Evolutionary conservation across 345 rosid species (phyloP).

Genomic region (Populus pruinosa): DNA sequence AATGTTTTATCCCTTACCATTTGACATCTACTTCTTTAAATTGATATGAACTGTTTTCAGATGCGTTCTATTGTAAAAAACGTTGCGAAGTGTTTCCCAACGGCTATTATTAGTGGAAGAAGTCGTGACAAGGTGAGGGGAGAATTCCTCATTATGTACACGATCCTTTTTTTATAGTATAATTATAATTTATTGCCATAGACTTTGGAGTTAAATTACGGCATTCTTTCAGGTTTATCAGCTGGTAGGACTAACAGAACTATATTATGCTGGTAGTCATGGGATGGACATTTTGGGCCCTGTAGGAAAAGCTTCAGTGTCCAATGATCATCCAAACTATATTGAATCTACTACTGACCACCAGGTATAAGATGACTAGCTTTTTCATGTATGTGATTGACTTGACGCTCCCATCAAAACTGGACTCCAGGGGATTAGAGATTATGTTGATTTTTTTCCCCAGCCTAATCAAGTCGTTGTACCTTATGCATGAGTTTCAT

Average conservation of each 20-base stretch:
- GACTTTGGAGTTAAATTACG: background rate
- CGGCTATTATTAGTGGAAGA: slow-evolving; percentile 96
- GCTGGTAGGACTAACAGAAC: slow-evolving; percentile 89
- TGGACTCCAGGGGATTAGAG: background rate
- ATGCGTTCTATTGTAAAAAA: slow-evolving; percentile 89
- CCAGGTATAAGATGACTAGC: slow-evolving; percentile 36
- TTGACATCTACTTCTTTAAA: background rate
- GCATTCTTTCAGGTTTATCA: slow-evolving; percentile 56
- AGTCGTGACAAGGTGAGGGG: slow-evolving; percentile 74
- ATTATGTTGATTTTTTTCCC: background rate
- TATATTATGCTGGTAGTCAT: slow-evolving; percentile 97
- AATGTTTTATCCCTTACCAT: background rate
- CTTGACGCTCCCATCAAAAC: too few species aligned
- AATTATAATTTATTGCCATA: background rate
- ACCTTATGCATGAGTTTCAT: slow-evolving; percentile 4
- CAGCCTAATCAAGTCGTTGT: background rate
- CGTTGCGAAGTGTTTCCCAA: slow-evolving; percentile 71
- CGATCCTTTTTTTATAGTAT: background rate
- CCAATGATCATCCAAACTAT: slow-evolving; percentile 45
- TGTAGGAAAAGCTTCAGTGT: slow-evolving; percentile 21
- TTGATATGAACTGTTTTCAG: slow-evolving; percentile 30
- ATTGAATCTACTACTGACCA: slow-evolving; percentile 65
- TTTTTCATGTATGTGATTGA: background rate
- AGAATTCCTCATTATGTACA: background rate
- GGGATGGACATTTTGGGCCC: slow-evolving; percentile 98